These are phyloP conservation scores for Pythium monospermum DNA, from an alignment of 352 stramenopile species.

Conservation along the genomic window DNA sequence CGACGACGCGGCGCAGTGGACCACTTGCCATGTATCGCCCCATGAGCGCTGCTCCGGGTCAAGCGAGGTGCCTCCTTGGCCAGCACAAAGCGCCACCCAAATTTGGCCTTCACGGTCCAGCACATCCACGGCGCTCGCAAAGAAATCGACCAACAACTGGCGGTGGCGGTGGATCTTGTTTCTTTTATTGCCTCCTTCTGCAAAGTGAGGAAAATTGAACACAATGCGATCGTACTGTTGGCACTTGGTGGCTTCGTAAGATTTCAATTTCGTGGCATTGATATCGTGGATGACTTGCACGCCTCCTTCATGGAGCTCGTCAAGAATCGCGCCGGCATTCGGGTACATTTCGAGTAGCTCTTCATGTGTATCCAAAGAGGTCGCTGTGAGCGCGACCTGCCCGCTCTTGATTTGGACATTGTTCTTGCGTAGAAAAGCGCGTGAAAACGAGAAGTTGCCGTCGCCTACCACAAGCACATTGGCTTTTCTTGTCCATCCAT, in stretches of 20 bases:
- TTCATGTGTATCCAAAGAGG: constrained; percentile 59
- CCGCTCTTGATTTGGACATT: constrained; percentile 9
- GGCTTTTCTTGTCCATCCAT: constrained; percentile 8
- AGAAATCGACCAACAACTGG: constrained; percentile 74
- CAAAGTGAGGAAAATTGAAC: constrained; percentile 87
- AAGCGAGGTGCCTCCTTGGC: constrained; percentile 71
- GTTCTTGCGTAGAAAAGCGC: constrained; percentile 61
- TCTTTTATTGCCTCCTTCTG: constrained; percentile 61
- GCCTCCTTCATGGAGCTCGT: constrained; percentile 42
- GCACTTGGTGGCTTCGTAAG: constrained; percentile 19
- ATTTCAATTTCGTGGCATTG: constrained; percentile 64
- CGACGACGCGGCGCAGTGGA: constrained; percentile 50
- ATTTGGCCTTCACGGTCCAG: constrained; percentile 53
- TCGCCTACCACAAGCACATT: constrained; percentile 73
- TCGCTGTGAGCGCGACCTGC: constrained; percentile 38
- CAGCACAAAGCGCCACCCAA: constrained; percentile 78
- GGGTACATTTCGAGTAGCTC: constrained; percentile 79
- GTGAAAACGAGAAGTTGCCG: constrained; percentile 84
- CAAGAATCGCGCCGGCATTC: constrained; percentile 40
- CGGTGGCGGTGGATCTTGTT: constrained; percentile 85
- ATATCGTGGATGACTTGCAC: constrained; percentile 61
- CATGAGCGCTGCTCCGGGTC: constrained; percentile 52
- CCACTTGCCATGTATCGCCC: constrained; percentile 81
- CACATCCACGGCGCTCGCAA: constrained; percentile 52
- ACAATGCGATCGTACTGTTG: constrained; percentile 62